Base-by-base conservation (phyloP, 805 yeast genomes). In the Saccharomycopsis guyanensis region DNA sequence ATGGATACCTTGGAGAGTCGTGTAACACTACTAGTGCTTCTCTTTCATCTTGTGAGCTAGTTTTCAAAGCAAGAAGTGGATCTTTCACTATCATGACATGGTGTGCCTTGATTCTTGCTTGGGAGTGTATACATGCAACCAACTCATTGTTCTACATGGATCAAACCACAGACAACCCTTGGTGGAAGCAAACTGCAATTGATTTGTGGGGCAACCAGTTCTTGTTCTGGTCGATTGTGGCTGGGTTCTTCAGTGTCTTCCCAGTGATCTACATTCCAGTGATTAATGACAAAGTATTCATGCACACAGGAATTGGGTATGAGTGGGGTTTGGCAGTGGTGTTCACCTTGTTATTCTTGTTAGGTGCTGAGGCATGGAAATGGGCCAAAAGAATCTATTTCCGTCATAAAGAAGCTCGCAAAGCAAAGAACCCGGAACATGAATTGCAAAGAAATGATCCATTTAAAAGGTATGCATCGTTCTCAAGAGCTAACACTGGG, bases 231-330 rank as follows among this genome's bases (percentile, higher is more conserved):
- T 84, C 95, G 1, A 75, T 86, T 39, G 59, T 82, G 31, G 66
- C 75, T 43, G 96, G 93, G 1, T 75, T 82, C 51, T 62, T 73
- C 12, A 72, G 86, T 2, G 80, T 83, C 3, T 80, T 86, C 73
- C 95, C 95, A 37, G 82, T 85, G 16, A 77, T 86, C 33, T 86
- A 86, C 63, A 86, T 86, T 53, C 95, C 96, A 4, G 94, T 83
- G n/a, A 85, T 86, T 58, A 86, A 86, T 62, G 66, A 70, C 38
- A 72, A 74, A 52, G 95, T 86, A 5, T 86, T 86, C 60, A 66
- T 80, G 55, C 95, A 86, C 62, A 68, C 62, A 25, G 76, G 80
- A 5, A 84, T 86, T 53, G 73, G 80, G 6, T 78, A 77, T 64
- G 95, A 86, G 66, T 86, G 94, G 94, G 91, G 85, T 12, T 63